Conservation (phyloP, 495 filamentous ascomycete genomes). For the Talaromyces ruber region DNA sequence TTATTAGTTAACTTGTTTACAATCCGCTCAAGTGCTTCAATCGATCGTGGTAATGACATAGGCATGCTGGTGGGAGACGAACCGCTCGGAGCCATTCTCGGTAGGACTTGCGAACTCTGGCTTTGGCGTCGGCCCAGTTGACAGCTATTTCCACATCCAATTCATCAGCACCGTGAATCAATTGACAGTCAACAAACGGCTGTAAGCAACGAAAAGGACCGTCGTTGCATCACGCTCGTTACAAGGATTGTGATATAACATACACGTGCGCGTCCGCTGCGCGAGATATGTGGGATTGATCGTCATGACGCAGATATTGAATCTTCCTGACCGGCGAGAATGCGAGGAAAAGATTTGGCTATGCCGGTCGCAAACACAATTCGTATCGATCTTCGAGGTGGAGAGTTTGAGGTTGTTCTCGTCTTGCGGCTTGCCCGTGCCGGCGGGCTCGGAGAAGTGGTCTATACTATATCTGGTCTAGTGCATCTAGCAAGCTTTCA, state of each 20-base stretch:
- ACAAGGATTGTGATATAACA: constrained; percentile 26
- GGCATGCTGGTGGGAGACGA: not conserved
- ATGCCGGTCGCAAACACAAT: not conserved
- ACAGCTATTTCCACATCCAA: constrained; percentile 47
- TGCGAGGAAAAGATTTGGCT: too few species aligned
- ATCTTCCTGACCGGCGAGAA: not conserved
- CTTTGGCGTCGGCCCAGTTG: constrained; percentile 79
- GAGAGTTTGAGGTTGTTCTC: constrained; percentile 2
- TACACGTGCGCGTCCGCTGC: constrained; percentile 82
- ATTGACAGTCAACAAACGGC: not conserved
- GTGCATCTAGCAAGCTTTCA: constrained; percentile 13
- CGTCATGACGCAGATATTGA: constrained; percentile 37
- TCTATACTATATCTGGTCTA: not conserved
- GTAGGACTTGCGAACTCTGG: constrained; percentile 76
- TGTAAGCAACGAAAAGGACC: not conserved
- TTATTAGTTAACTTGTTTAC: constrained; percentile 9
- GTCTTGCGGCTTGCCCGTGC: not conserved
- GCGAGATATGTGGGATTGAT: constrained; percentile 94
- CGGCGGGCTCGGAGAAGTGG: not conserved
- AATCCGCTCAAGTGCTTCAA: too few species aligned
- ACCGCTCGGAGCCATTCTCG: constrained; percentile 92
- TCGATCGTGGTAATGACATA: not conserved
- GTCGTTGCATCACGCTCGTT: not conserved
- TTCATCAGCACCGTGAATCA: not conserved
- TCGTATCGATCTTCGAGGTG: not conserved